phyloP scores from a whole-genome alignment of 352 stramenopile species.

The Globisporangium splendens region DNA sequence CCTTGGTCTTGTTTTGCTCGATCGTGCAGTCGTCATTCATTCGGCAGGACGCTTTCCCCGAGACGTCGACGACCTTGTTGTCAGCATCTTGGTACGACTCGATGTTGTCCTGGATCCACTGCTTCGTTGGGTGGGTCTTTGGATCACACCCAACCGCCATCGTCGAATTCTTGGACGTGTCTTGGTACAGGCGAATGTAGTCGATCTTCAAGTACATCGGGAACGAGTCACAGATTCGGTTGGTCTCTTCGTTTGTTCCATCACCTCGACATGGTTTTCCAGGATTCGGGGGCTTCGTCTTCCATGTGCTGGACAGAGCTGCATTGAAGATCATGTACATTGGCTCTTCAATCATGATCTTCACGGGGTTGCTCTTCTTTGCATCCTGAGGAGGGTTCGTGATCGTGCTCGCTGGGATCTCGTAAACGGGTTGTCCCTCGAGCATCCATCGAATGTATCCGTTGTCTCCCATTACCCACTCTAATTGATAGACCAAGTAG shows the following conservation, averaged over 20 bases:
- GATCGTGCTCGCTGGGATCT: conserved; percentile 64
- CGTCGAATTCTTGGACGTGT: conserved; percentile 19
- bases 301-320: conserved; percentile 35
- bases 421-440: conserved; percentile 76
- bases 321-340: conserved; percentile 62
- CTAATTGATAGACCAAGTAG: conserved; percentile 66
- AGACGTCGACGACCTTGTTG: conserved; percentile 20
- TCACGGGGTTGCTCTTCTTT: conserved; percentile 56
- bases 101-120: conserved; percentile 31
- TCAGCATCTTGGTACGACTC: conserved; percentile 27
- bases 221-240: conserved; percentile 42
- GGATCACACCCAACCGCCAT: conserved; percentile 33
- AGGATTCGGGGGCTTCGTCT: conserved; percentile 29
- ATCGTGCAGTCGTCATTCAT: conserved; percentile 31
- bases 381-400: conserved; percentile 34
- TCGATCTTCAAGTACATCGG: conserved; percentile 74
- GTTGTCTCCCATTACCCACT: conserved; percentile 58
- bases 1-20: conserved; percentile 10
- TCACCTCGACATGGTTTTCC: conserved; percentile 25
- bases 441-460: conserved; percentile 78
- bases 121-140: conserved; percentile 22
- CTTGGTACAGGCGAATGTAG: conserved; percentile 84
- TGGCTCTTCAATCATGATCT: conserved; percentile 39
- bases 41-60: conserved; percentile 23
- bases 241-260: conserved; percentile 17